Base-by-base conservation (phyloP, 306 rosid genomes). In the Cucurbita moschata region DNA sequence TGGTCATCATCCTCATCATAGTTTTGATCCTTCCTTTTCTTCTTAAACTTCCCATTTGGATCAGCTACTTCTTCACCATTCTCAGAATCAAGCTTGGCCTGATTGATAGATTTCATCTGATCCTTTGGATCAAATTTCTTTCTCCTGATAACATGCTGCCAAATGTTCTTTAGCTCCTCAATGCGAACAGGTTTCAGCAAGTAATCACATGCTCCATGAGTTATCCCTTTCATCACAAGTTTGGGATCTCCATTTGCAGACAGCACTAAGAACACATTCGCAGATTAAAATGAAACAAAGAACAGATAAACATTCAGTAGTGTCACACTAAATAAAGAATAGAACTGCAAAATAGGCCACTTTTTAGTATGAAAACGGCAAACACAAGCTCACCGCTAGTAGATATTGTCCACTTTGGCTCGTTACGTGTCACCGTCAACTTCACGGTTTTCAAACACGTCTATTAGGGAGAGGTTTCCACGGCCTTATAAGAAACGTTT, bases 141-240 rank as follows among this genome's bases (percentile, higher is more conserved):
- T 83, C 86, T 89, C 80, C 99, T 81, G 43, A 95, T 73, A 16
- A 95, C 96, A 81, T 95, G 99, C 82, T 95, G 97, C 99, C 99
- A 95, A 72, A 95, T 91, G 83, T 95, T 95, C 85, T 89, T 86
- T 58, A 95, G 85, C 89, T 95, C 96, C 86, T 95, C 96, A 55
- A 88, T 83, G 61, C 99, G 92, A 71, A 95, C 91, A 6, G 99
- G 99, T 80, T 95, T 95, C 75, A 95, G 82, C 79, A 95, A 83
- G 86, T 95, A 95, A 80, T 95, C 97, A 53, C 99, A 95, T 51
- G 99, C 99, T 39, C 99, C 99, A 59, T 95, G 99, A n/a, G 90
- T 74, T 79, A 91, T 86, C 66, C 99, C 99, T 82, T 95, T 95
- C 99, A 91, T 91, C 79, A 95, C 97, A 79, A 91, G 88, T 83